A percentile compares a stretch with the other conserved stretches of the same genome.
Conservation (phyloP, 352 stramenopile genomes). For the Pythium pyrilobum region DNA sequence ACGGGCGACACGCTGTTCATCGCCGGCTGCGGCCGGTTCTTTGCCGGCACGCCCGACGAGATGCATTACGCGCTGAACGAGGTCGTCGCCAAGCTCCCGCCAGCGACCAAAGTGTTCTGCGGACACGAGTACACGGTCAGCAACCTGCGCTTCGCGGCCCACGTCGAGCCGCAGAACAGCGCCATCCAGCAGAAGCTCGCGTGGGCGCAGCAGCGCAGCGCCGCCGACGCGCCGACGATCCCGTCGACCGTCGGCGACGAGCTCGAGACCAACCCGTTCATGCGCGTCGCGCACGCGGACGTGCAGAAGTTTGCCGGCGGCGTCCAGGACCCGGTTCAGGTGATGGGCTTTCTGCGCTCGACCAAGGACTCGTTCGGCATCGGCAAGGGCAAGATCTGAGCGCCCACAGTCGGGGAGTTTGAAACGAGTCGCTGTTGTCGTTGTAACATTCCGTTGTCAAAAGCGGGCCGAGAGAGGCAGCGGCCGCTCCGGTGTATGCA, state of each 20-base stretch:
- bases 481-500: too few species aligned
- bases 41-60: constrained; percentile 63
- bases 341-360: constrained; percentile 51
- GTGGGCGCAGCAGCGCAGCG: constrained; percentile 43
- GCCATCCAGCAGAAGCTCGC: constrained; percentile 55
- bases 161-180: constrained; percentile 87
- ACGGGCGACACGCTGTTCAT: constrained; percentile 92
- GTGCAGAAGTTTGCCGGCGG: constrained; percentile 53
- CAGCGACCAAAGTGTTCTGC: constrained; percentile 78
- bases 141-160: constrained; percentile 88
- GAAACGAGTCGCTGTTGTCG: too few species aligned
- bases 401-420: too few species aligned
- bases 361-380: constrained; percentile 61
- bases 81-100: constrained; percentile 64
- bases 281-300: constrained; percentile 43
- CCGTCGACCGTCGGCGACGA: constrained; percentile 81
- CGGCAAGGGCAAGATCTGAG: constrained; percentile 37
- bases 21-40: constrained; percentile 88
- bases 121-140: constrained; percentile 92
- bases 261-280: constrained; percentile 76
- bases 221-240: constrained; percentile 65
- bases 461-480: constrained; percentile 8
- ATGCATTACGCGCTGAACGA: constrained; percentile 85
- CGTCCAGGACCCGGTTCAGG: constrained; percentile 33
- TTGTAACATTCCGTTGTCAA: background rate